Evolutionary conservation across 2,329 filamentous ascomycete species (phyloP).

Genomic region (Alternaria burnsii): DNA sequence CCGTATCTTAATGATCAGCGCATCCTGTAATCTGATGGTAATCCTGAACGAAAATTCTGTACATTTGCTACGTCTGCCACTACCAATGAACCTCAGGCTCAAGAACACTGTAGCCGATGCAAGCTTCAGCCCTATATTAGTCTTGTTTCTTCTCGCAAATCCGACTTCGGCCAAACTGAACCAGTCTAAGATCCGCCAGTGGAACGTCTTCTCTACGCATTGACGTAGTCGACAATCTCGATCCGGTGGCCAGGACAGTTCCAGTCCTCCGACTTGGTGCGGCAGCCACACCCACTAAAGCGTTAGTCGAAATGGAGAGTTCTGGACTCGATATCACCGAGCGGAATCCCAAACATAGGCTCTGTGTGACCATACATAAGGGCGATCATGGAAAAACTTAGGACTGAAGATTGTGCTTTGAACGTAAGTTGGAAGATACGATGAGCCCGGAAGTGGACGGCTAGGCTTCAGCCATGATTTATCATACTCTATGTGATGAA

Average conservation of each 20-base stretch:
- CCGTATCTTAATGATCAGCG: not conserved
- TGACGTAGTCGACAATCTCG: not conserved
- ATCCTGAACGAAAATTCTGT: not conserved
- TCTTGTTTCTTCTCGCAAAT: not conserved
- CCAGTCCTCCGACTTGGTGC: not conserved
- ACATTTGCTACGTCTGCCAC: not conserved
- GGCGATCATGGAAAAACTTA: not conserved
- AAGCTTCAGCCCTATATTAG: not conserved
- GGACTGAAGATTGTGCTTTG: not conserved
- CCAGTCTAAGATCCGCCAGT: not conserved
- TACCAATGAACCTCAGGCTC: not conserved
- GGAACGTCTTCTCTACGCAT: not conserved
- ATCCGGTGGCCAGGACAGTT: constrained; percentile 1
- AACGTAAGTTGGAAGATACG: not conserved
- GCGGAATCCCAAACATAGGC: not conserved
- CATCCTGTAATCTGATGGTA: not conserved
- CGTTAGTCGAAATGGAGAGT: not conserved
- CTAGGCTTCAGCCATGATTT: not conserved
- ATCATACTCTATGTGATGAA: not conserved
- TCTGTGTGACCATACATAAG: not conserved
- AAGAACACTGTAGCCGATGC: not conserved
- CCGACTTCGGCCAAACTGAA: not conserved
- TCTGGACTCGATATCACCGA: not conserved
- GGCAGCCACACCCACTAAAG: not conserved
- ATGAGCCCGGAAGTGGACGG: not conserved